Base-by-base conservation (phyloP, 352 stramenopile species). In the Globisporangium nunn region DNA sequence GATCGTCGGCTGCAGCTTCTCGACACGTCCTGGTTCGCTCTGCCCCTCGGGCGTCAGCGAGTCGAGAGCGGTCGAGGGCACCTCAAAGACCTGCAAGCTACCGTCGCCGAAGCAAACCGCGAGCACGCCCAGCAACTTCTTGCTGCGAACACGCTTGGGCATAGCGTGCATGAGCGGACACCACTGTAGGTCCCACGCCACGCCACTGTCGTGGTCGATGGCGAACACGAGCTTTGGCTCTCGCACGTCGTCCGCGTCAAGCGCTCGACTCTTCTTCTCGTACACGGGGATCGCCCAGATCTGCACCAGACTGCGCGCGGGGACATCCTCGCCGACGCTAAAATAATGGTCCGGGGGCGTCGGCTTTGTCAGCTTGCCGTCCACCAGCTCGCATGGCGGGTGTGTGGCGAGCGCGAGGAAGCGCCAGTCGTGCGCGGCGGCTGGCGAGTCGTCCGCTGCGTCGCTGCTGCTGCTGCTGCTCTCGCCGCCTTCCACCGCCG, bases 131-230 rank as follows among this genome's bases (percentile, higher is more conserved):
- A 91, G 58, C 31, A 81, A 61, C 23, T 70, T 50, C 40, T 69
- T 33, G 12, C 62, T 54, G 3, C 35, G 56, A 1, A 60, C 49
- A 3, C 66, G 58, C 0, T 57, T 35, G 0, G 70, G 69, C 57
- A 87, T 78, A n/a, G 74, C 72, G 18, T 73, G 57, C 6, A 61
- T 67, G 23, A 85, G 40, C 14, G 82, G 79, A 30, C 74, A 79
- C 85, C 85, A 95, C 53, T 93, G 81, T 40, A 95, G 56, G 51
- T 89, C 78, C 85, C 85, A 95, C 14, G 72, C 81, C 8, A 89
- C 82, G 14, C 81, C 82, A n/a, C 74, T 78, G 17, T 74, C 52
- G 50, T 95, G 85, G 40, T 87, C 81, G 39, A 95, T 91, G 23
- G 70, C 81, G 48, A 82, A 90, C 54, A 93, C 78, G 7, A 91